A percentile compares a stretch with the other conserved stretches of the same genome.
These are phyloP conservation scores for Trichoderma sp. DNA, from an alignment of 2,329 filamentous ascomycete genomes.

Conservation along the genomic window DNA sequence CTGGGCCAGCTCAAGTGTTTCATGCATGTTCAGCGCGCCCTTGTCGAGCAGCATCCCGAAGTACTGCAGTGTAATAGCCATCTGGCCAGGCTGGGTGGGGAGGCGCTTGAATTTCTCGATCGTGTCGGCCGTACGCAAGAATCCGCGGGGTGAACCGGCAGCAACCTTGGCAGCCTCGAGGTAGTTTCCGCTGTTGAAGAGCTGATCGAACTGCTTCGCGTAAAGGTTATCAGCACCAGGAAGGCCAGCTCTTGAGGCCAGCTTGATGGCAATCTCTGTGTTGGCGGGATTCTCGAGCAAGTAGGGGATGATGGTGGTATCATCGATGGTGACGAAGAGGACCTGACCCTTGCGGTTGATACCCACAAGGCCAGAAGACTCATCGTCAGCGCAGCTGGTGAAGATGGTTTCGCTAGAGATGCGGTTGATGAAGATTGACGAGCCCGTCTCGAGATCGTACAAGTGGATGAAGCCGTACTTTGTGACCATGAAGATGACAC, in stretches of 20 bases:
- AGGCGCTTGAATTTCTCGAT: slow-evolving; percentile 94
- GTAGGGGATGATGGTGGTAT: slow-evolving; percentile 87
- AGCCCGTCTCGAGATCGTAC: slow-evolving; percentile 93
- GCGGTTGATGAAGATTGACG: slow-evolving; percentile 98
- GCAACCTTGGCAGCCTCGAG: slow-evolving; percentile 91
- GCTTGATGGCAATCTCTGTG: slow-evolving; percentile 88
- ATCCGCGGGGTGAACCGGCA: slow-evolving; percentile 92
- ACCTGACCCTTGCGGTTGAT: slow-evolving; percentile 98
- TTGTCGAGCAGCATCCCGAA: slow-evolving; percentile 97
- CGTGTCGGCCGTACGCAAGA: slow-evolving; percentile 89
- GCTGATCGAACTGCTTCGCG: slow-evolving; percentile 85
- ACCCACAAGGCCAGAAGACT: slow-evolving; percentile 84
- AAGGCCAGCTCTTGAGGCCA: slow-evolving; percentile 89
- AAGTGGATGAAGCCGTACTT: slow-evolving; percentile 99
- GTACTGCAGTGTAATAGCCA: slow-evolving; percentile 94
- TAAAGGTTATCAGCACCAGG: slow-evolving; percentile 94
- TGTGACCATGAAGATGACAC: slow-evolving; percentile 93
- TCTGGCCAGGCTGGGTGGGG: slow-evolving; percentile 75
- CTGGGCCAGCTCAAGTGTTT: slow-evolving; percentile 89
- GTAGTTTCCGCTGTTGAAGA: slow-evolving; percentile 78
- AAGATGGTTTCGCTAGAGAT: slow-evolving; percentile 99
- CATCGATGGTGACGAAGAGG: slow-evolving; percentile 88
- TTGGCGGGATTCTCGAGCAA: slow-evolving; percentile 96
- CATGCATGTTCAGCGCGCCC: slow-evolving; percentile 85
- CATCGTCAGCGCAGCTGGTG: slow-evolving; percentile 80